These are phyloP conservation scores for Sporisorium sorghi DNA, from an alignment of 1,284 basidiomycete genomes.

Conservation along the genomic window DNA sequence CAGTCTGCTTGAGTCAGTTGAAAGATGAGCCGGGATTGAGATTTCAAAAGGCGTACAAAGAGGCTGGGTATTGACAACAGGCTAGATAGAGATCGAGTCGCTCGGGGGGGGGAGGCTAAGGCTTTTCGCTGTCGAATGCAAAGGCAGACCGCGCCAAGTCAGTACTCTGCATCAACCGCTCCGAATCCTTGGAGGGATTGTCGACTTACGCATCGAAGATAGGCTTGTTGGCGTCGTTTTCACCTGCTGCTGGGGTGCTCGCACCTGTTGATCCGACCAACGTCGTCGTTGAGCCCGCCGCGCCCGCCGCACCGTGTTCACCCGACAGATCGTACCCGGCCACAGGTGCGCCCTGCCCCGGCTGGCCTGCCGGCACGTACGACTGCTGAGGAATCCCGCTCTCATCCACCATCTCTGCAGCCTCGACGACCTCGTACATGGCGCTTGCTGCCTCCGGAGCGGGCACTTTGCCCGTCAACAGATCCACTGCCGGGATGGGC, in stretches of 20 bases:
- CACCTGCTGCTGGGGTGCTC: background rate
- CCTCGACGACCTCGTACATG: slow-evolving; percentile 93
- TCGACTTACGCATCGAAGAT: slow-evolving; percentile 48
- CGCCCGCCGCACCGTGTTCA: slow-evolving; percentile 1
- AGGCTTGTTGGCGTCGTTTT: slow-evolving; percentile 20
- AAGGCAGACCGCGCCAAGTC: background rate
- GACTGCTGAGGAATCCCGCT: slow-evolving; percentile 80
- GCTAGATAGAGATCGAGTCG: background rate
- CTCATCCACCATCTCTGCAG: slow-evolving; percentile 73
- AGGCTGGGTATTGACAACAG: slow-evolving; percentile 1
- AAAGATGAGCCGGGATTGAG: background rate
- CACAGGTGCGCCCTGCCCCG: slow-evolving; percentile 10
- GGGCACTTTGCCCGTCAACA: slow-evolving; percentile 90
- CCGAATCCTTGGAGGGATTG: too few relatives aligned
- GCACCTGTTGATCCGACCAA: background rate
- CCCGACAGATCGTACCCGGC: slow-evolving; percentile 33
- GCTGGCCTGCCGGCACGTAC: slow-evolving; percentile 76
- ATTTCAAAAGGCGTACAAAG: background rate
- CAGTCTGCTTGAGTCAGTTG: background rate
- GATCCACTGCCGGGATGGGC: slow-evolving; percentile 85
- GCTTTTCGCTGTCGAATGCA: slow-evolving; percentile 11
- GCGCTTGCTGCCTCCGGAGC: slow-evolving; percentile 93
- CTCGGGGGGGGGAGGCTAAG: background rate
- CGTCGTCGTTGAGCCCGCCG: slow-evolving; percentile 6
- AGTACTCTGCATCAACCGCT: background rate